These are phyloP conservation scores for Talaromyces sp. DNA, from an alignment of 2,329 filamentous ascomycete genomes.

Conservation along the genomic window DNA sequence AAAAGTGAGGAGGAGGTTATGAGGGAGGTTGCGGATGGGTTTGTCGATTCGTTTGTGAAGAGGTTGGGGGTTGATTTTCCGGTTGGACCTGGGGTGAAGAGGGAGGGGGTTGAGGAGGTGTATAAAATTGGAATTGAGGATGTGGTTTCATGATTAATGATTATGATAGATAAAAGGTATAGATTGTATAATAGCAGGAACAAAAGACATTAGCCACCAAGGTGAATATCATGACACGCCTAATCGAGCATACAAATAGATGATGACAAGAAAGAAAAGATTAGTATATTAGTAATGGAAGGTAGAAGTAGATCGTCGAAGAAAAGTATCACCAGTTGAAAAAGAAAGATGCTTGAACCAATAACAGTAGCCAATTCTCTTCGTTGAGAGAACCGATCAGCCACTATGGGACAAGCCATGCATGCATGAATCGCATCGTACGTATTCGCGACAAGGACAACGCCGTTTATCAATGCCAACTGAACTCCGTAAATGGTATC, in stretches of 20 bases:
- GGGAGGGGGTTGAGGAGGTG: slow-evolving; percentile 33
- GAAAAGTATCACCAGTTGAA: background rate
- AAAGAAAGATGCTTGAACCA: background rate
- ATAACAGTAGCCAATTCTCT: background rate
- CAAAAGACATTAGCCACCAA: background rate
- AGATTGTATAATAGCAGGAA: slow-evolving; percentile 5
- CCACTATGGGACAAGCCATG: background rate
- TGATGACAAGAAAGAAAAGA: background rate
- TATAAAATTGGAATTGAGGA: slow-evolving; percentile 40
- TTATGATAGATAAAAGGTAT: background rate
- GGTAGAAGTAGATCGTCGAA: slow-evolving; percentile 1
- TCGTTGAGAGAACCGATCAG: background rate
- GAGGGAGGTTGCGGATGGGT: slow-evolving; percentile 41
- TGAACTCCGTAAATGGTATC: slow-evolving; percentile 8
- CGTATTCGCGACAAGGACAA: slow-evolving; percentile 12
- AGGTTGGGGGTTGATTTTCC: slow-evolving; percentile 27
- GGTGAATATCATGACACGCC: slow-evolving; percentile 5
- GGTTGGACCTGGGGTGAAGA: slow-evolving; percentile 17
- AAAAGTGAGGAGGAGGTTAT: slow-evolving; percentile 41
- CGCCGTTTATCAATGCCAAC: slow-evolving; percentile 17
- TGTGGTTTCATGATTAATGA: slow-evolving; percentile 27
- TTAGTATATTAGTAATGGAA: slow-evolving; percentile 14
- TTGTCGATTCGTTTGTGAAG: slow-evolving; percentile 42
- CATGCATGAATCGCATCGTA: background rate
- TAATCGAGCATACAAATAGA: background rate